Conservation (phyloP, 306 rosid genomes). For the Rosa chinensis region DNA sequence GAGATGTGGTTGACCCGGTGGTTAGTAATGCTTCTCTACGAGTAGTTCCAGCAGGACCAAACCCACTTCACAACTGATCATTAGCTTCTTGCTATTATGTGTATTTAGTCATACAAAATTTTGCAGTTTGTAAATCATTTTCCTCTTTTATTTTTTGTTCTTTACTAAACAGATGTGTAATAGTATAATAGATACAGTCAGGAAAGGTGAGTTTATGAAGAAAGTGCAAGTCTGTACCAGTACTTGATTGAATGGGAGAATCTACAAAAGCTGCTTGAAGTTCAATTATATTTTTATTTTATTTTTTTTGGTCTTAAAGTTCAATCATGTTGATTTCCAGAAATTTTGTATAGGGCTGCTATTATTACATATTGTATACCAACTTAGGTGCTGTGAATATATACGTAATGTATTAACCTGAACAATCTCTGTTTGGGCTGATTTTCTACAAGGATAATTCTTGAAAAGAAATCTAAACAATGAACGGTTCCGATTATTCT, state of each 20-base stretch:
- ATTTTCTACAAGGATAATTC: background rate
- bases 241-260: conserved; percentile 28
- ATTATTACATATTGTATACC: background rate
- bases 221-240: conserved; percentile 8
- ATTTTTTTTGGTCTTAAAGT: background rate
- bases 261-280: conserved; percentile 10
- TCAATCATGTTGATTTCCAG: conserved; percentile 18
- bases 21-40: conserved; percentile 55
- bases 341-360: conserved; percentile 1
- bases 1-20: conserved; percentile 26
- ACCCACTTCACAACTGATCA: conserved; percentile 84
- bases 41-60: conserved; percentile 76
- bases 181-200: conserved; percentile 25
- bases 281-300: background rate
- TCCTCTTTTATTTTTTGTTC: conserved; percentile 7
- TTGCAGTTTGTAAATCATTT: conserved; percentile 37
- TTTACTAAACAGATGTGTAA: conserved; percentile 17
- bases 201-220: conserved; percentile 16
- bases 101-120: conserved; percentile 36
- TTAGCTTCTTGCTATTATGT: conserved; percentile 28
- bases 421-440: background rate
- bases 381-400: background rate
- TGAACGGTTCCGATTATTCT: background rate
- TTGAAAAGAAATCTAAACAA: background rate
- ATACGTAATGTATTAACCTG: conserved; percentile 12